phyloP scores from a whole-genome alignment of 2,329 filamentous ascomycete genomes.

The Akanthomyces muscarius region DNA sequence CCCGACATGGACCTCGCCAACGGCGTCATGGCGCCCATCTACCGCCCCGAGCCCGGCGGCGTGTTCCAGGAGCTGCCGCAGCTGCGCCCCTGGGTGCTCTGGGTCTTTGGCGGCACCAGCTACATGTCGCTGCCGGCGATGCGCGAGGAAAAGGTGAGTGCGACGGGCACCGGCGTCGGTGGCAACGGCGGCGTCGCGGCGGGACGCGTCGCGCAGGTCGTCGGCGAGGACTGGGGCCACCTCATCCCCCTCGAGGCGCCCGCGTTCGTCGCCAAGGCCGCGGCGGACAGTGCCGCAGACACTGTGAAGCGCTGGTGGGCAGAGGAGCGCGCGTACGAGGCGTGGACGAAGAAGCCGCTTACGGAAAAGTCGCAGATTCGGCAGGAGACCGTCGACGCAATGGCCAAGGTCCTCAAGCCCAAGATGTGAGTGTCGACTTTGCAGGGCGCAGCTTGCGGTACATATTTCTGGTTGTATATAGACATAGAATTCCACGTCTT shows the following conservation, averaged over 20 bases:
- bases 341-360: constrained; percentile 48
- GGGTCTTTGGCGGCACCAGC: constrained; percentile 62
- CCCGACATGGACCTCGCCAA: constrained; percentile 44
- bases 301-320: constrained; percentile 55
- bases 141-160: constrained; percentile 54
- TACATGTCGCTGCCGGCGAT: constrained; percentile 49
- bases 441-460: too few species aligned
- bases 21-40: constrained; percentile 50
- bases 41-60: constrained; percentile 59
- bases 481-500: too few species aligned
- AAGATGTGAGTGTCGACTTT: constrained; percentile 11
- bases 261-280: constrained; percentile 57
- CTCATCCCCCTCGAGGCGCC: constrained; percentile 81
- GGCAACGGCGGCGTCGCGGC: constrained; percentile 62
- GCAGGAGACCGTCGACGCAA: constrained; percentile 40
- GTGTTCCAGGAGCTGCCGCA: constrained; percentile 55
- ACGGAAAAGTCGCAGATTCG: constrained; percentile 54
- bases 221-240: constrained; percentile 66
- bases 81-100: constrained; percentile 63
- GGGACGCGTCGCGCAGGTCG: constrained; percentile 63
- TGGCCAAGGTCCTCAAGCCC: constrained; percentile 44
- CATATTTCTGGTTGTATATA: too few species aligned
- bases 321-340: constrained; percentile 53
- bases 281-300: constrained; percentile 52
- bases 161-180: constrained; percentile 62